Evolutionary conservation across 2,329 filamentous ascomycete species (phyloP).

Genomic region (Cordyceps cateniannulata): DNA sequence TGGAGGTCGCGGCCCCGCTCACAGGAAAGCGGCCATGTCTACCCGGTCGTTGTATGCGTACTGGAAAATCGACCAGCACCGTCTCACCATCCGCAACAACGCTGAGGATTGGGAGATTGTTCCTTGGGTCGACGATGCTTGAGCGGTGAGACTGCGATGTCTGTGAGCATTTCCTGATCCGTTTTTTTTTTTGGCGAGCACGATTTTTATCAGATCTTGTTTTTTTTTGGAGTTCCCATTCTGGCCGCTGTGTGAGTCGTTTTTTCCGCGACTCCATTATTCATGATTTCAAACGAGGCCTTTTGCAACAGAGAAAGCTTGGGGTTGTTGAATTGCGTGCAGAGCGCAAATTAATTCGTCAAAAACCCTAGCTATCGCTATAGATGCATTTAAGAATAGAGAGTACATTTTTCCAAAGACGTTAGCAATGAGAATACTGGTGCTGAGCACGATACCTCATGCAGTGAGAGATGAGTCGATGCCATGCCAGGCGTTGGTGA

Average conservation of each 20-base stretch:
- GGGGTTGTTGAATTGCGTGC: constrained; percentile 13
- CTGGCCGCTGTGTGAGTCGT: not conserved
- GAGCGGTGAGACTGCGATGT: constrained; percentile 10
- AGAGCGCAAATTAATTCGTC: constrained; percentile 14
- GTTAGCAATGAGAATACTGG: constrained; percentile 10
- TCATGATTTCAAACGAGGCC: constrained; percentile 8
- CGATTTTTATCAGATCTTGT: not conserved
- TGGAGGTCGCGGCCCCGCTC: constrained; percentile 54
- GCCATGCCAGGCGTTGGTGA: not conserved
- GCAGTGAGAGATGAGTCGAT: constrained; percentile 1
- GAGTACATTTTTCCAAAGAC: constrained; percentile 11
- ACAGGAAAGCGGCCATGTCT: constrained; percentile 59
- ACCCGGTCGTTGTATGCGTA: constrained; percentile 56
- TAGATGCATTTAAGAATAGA: constrained; percentile 12
- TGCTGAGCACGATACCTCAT: constrained; percentile 12
- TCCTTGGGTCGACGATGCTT: constrained; percentile 41
- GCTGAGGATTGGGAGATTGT: constrained; percentile 57
- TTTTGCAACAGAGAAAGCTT: constrained; percentile 12
- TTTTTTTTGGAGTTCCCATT: not conserved
- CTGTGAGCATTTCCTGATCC: constrained; percentile 7
- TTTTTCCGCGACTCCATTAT: not conserved
- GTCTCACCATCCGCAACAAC: constrained; percentile 61
- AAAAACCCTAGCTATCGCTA: constrained; percentile 14
- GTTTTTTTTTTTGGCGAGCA: not conserved
- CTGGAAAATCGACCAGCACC: constrained; percentile 66